phyloP scores from a whole-genome alignment of 163 green algal genomes.

The Scenedesmus sp. region DNA sequence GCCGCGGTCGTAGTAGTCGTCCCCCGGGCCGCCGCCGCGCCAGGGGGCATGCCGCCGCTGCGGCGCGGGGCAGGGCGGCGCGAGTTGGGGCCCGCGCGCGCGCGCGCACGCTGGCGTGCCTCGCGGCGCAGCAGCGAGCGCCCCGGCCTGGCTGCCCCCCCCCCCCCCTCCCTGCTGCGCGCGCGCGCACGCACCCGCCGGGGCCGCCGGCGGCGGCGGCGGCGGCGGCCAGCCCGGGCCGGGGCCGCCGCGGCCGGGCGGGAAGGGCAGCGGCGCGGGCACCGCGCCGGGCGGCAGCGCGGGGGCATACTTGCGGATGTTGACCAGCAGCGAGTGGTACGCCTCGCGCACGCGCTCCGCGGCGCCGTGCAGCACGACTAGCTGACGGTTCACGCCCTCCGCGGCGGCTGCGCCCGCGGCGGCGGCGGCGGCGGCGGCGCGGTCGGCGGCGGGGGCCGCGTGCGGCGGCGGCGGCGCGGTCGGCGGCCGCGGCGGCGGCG shows the following conservation, averaged over 20 bases:
- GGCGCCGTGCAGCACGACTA: constrained; percentile 31
- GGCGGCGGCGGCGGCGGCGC: not conserved
- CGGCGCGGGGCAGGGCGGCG: too few relatives aligned
- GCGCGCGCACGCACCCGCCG: not conserved
- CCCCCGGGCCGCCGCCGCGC: too few relatives aligned
- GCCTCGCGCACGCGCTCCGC: constrained; percentile 31
- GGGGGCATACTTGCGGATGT: constrained; percentile 47
- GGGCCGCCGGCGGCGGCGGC: not conserved
- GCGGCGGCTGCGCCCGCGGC: constrained; percentile 4
- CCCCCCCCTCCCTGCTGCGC: too few relatives aligned
- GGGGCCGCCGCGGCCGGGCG: not conserved
- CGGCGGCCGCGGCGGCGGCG: too few relatives aligned
- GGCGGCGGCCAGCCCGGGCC: too few relatives aligned
- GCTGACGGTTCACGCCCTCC: constrained; percentile 24
- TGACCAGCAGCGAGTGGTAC: constrained; percentile 45
- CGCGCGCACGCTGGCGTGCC: not conserved
- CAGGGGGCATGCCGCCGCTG: too few relatives aligned
- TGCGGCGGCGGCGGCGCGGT: too few relatives aligned
- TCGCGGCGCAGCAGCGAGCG: too few relatives aligned
- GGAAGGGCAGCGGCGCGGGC: constrained; percentile 30
- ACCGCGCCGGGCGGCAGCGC: constrained; percentile 27
- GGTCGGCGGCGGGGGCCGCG: not conserved
- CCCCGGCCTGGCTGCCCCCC: too few relatives aligned
- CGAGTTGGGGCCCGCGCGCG: not conserved
- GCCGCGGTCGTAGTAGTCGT: too few relatives aligned